Evolutionary conservation across 73 alveolate species (phyloP).

Genomic region (Breviolum minutum): DNA sequence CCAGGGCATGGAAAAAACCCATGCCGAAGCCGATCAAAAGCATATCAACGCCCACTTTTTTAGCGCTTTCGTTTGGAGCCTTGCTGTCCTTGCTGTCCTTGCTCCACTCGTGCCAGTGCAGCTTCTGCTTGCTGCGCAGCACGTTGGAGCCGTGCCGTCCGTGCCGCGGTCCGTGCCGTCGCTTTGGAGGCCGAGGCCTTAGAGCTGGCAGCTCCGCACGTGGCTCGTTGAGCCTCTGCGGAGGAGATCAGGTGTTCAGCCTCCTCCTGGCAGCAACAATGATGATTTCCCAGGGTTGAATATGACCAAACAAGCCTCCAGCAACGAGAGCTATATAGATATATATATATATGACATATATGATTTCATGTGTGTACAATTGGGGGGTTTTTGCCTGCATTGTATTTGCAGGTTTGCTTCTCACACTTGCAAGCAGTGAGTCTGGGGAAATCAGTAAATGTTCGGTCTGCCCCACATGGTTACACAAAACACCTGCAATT

Average conservation of each 20-base stretch:
- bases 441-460: too few species aligned
- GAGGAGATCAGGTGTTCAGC: not conserved
- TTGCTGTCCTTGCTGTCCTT: not conserved
- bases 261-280: not conserved
- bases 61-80: not conserved
- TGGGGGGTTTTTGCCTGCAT: too few species aligned
- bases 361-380: too few species aligned
- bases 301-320: not conserved
- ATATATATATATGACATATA: too few species aligned
- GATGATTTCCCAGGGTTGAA: not conserved
- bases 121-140: conserved; percentile 14
- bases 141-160: not conserved
- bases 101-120: conserved; percentile 4
- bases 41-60: too few species aligned
- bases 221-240: not conserved
- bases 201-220: not conserved
- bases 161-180: not conserved
- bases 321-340: too few species aligned
- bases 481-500: too few species aligned
- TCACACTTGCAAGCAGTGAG: too few species aligned
- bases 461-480: too few species aligned
- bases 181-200: not conserved
- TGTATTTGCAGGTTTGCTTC: too few species aligned
- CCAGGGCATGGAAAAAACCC: too few species aligned
- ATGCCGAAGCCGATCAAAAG: not conserved